These are phyloP conservation scores for Diutina neorugosa DNA, from an alignment of 1,139 yeast genomes.

Conservation along the genomic window DNA sequence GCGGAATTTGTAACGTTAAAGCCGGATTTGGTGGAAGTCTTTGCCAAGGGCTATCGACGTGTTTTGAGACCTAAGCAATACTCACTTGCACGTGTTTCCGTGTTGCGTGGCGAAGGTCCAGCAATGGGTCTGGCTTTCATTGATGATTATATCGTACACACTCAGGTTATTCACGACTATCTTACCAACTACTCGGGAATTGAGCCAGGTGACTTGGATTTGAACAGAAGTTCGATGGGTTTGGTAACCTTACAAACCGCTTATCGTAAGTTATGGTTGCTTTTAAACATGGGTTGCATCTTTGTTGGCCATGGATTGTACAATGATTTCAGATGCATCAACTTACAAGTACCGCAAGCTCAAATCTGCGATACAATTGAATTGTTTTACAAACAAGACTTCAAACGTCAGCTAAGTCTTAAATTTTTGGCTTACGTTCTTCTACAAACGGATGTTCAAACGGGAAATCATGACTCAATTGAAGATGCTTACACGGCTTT, in stretches of 20 bases:
- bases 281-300: constrained; percentile 77
- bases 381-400: constrained; percentile 58
- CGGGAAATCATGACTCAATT: constrained; percentile 90
- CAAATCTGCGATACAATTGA: constrained; percentile 89
- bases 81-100: constrained; percentile 84
- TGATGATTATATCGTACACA: constrained; percentile 82
- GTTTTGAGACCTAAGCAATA: constrained; percentile 64
- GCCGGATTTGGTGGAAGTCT: constrained; percentile 72
- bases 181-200: constrained; percentile 88
- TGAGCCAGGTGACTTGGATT: constrained; percentile 82
- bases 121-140: constrained; percentile 70
- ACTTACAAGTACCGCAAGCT: constrained; percentile 69
- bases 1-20: constrained; percentile 87
- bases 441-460: constrained; percentile 67
- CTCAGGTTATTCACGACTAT: constrained; percentile 66
- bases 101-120: constrained; percentile 63
- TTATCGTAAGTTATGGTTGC: constrained; percentile 78
- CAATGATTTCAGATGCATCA: constrained; percentile 88
- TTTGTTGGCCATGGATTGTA: constrained; percentile 92
- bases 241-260: constrained; percentile 77
- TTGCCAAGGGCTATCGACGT: constrained; percentile 50
- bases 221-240: constrained; percentile 48
- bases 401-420: constrained; percentile 70
- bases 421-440: constrained; percentile 79
- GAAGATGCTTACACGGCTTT: constrained; percentile 93